Conservation (phyloP, 2,329 filamentous ascomycete genomes). For the Paramyrothecium roridum region DNA sequence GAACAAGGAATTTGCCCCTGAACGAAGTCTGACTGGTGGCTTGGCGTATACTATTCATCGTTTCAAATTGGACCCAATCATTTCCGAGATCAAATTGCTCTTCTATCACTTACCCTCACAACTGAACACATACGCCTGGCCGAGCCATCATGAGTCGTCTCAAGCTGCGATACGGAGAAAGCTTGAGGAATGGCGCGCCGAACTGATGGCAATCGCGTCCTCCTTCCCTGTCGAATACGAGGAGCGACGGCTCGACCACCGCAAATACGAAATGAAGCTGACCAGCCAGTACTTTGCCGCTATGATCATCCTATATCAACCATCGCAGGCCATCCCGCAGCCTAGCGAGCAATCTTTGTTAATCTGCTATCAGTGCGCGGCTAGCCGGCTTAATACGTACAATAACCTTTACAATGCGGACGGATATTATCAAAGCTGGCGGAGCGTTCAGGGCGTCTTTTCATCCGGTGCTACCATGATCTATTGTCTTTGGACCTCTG, state of each 20-base stretch:
- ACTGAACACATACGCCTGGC: constrained; percentile 10
- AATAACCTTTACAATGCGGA: constrained; percentile 24
- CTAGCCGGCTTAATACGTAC: constrained; percentile 20
- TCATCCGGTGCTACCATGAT: constrained; percentile 32
- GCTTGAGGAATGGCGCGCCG: constrained; percentile 9
- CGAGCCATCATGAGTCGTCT: constrained; percentile 2
- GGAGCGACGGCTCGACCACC: not conserved
- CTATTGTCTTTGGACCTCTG: constrained; percentile 33
- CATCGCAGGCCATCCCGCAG: constrained; percentile 27
- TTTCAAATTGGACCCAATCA: constrained; percentile 19
- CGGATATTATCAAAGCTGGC: constrained; percentile 27
- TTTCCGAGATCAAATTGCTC: constrained; percentile 18
- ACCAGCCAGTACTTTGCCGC: constrained; percentile 27
- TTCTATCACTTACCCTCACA: constrained; percentile 17
- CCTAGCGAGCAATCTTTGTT: constrained; percentile 23
- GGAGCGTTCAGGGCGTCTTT: constrained; percentile 34
- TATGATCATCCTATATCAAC: constrained; percentile 30
- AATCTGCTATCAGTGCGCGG: constrained; percentile 24
- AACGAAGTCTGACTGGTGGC: not conserved
- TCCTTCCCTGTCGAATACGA: not conserved
- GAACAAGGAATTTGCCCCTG: not conserved
- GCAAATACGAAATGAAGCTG: constrained; percentile 13
- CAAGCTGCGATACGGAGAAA: constrained; percentile 11
- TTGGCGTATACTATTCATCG: constrained; percentile 18
- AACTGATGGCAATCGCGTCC: not conserved